Conservation (phyloP, 441 rosid species). For the Croton laevigatus region DNA sequence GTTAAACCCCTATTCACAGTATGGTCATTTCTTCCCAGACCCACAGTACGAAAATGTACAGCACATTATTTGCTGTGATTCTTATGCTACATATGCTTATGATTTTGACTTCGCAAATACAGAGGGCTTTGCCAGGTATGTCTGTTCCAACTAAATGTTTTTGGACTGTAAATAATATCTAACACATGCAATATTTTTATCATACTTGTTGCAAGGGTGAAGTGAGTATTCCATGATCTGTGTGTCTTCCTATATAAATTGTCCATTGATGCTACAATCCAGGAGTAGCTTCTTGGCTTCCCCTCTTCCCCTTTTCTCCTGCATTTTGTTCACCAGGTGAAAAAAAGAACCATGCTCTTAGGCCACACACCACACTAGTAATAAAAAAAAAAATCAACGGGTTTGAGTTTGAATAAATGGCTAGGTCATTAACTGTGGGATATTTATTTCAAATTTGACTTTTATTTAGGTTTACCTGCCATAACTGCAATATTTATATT, state of each 20-base stretch:
- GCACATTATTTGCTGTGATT: constrained; percentile 96
- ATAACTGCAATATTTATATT: neutral
- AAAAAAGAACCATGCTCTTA: neutral
- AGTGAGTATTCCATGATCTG: no score
- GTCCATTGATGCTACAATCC: neutral
- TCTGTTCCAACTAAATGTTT: constrained; percentile 4
- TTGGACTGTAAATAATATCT: no score
- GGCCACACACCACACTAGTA: neutral
- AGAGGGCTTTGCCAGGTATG: constrained; percentile 83
- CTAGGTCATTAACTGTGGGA: neutral
- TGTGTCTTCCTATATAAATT: neutral
- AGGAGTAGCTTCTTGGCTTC: neutral
- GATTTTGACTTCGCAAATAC: constrained; percentile 85
- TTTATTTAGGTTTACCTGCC: neutral
- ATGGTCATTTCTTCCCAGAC: constrained; percentile 97
- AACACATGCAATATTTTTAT: no score
- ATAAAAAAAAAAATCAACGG: neutral
- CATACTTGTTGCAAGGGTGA: no score
- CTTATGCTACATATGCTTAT: constrained; percentile 92
- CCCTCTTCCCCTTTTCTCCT: no score
- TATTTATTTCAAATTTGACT: neutral
- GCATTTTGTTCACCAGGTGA: neutral
- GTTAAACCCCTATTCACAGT: constrained; percentile 51
- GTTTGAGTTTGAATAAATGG: neutral
- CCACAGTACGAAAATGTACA: constrained; percentile 98